Percentiles rank a stretch among this genome's conserved stretches.
Conservation (phyloP, 2,329 filamentous ascomycete species). For the Conoideocrella luteorostrata region DNA sequence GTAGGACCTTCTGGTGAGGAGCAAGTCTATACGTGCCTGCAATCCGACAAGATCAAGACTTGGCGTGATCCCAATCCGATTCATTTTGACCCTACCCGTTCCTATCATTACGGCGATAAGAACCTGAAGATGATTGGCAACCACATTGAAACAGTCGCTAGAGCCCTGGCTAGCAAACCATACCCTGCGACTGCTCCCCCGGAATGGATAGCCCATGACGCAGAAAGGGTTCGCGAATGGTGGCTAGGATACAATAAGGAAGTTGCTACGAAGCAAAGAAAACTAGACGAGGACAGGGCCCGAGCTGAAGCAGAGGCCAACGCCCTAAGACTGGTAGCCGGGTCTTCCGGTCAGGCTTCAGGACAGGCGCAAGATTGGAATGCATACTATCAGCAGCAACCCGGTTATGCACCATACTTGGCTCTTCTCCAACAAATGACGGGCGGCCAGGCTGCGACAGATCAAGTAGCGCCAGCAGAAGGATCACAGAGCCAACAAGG, state of each 20-base stretch:
- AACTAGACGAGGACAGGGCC: conserved; percentile 31
- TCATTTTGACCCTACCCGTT: conserved; percentile 24
- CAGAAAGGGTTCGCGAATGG: conserved; percentile 45
- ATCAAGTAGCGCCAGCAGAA: conserved; percentile 12
- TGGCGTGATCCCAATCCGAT: conserved; percentile 37
- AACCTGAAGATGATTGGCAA: conserved; percentile 36
- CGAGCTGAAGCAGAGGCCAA: conserved; percentile 27
- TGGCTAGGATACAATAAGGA: conserved; percentile 42
- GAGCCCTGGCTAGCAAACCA: conserved; percentile 36
- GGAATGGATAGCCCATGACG: conserved; percentile 41
- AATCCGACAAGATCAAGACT: conserved; percentile 34
- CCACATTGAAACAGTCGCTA: conserved; percentile 35
- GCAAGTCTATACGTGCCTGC: conserved; percentile 36
- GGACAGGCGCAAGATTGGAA: conserved; percentile 20
- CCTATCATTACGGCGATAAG: conserved; percentile 35
- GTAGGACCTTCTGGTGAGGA: conserved; percentile 31
- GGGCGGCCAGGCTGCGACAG: conserved; percentile 26
- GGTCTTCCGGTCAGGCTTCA: conserved; percentile 11
- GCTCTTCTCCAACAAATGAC: conserved; percentile 34
- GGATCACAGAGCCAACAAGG: conserved; percentile 15
- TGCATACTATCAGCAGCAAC: conserved; percentile 20
- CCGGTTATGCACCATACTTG: conserved; percentile 35
- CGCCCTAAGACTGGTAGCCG: conserved; percentile 18
- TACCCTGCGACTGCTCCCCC: conserved; percentile 47
- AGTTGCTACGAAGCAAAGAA: conserved; percentile 29